These are phyloP conservation scores for Xylariaceae sp. DNA, from an alignment of 2,329 filamentous ascomycete genomes.

Conservation along the genomic window DNA sequence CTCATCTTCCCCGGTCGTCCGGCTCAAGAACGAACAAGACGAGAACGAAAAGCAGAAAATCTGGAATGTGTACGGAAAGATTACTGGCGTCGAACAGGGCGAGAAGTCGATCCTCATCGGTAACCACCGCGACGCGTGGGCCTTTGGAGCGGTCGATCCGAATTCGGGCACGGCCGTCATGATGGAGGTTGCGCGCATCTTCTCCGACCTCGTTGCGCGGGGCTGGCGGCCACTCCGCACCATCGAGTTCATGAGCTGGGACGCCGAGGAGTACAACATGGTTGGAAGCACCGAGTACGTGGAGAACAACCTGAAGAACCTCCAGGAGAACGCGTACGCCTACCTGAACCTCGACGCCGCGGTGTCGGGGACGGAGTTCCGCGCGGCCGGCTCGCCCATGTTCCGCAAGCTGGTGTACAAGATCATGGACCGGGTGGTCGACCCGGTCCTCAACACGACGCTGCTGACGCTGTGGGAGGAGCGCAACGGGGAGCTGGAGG, in stretches of 20 bases:
- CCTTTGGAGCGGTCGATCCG: slow-evolving; percentile 78
- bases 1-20: slow-evolving; percentile 64
- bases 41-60: slow-evolving; percentile 76
- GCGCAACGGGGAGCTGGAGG: slow-evolving; percentile 51
- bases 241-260: slow-evolving; percentile 96
- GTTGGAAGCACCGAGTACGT: slow-evolving; percentile 94
- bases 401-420: slow-evolving; percentile 66
- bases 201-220: slow-evolving; percentile 66
- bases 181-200: slow-evolving; percentile 78
- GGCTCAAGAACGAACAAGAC: slow-evolving; percentile 79
- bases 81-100: slow-evolving; percentile 74
- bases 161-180: slow-evolving; percentile 86
- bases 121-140: slow-evolving; percentile 90
- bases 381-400: slow-evolving; percentile 72
- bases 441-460: slow-evolving; percentile 65
- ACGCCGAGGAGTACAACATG: slow-evolving; percentile 85
- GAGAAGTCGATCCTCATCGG: slow-evolving; percentile 83
- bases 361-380: slow-evolving; percentile 67
- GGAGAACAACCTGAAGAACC: slow-evolving; percentile 67
- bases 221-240: slow-evolving; percentile 92
- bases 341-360: slow-evolving; percentile 90
- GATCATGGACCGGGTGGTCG: slow-evolving; percentile 65
- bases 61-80: slow-evolving; percentile 83
- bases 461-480: slow-evolving; percentile 71
- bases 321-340: slow-evolving; percentile 69